Conservation (phyloP, 2,329 filamentous ascomycete species). For the Scytalidium sp. region DNA sequence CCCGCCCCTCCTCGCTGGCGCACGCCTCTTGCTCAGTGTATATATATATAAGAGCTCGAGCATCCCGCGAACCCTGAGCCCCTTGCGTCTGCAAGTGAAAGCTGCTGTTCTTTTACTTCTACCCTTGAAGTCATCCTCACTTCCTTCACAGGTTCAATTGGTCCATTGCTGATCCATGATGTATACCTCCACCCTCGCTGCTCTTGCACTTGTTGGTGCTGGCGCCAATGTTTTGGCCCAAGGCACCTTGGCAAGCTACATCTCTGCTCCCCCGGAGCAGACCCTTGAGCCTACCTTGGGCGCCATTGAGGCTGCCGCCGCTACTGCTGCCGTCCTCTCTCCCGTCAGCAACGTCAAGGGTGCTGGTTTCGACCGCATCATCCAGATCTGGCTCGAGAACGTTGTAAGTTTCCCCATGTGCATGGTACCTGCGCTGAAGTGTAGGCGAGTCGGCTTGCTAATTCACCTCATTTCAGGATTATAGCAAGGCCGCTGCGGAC, state of each 20-base stretch:
- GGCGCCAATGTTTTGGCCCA: slow-evolving; percentile 5
- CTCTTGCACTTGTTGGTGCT: slow-evolving; percentile 1
- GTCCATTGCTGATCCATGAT: not conserved
- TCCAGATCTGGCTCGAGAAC: slow-evolving; percentile 58
- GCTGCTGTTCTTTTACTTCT: not conserved
- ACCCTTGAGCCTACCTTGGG: slow-evolving; percentile 12
- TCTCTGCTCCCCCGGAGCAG: slow-evolving; percentile 9
- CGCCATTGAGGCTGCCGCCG: not conserved
- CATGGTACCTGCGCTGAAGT: too few relatives aligned
- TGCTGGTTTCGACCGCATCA: slow-evolving; percentile 52
- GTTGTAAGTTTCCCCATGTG: slow-evolving; percentile 26
- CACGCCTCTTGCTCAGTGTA: not conserved
- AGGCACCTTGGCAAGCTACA: slow-evolving; percentile 2
- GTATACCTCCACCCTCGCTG: not conserved
- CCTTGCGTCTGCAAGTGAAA: not conserved
- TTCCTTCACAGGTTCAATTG: not conserved
- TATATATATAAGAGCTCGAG: not conserved
- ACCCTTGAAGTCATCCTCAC: not conserved
- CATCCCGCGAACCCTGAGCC: not conserved
- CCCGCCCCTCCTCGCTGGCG: too few relatives aligned
- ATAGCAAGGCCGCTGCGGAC: slow-evolving; percentile 20
- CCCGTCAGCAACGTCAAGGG: slow-evolving; percentile 38
- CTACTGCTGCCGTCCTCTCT: slow-evolving; percentile 38
- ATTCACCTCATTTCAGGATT: slow-evolving; percentile 11
- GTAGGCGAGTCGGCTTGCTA: not conserved